phyloP scores from a whole-genome alignment of 495 filamentous ascomycete genomes.

The Hapsidospora chrysogenum region DNA sequence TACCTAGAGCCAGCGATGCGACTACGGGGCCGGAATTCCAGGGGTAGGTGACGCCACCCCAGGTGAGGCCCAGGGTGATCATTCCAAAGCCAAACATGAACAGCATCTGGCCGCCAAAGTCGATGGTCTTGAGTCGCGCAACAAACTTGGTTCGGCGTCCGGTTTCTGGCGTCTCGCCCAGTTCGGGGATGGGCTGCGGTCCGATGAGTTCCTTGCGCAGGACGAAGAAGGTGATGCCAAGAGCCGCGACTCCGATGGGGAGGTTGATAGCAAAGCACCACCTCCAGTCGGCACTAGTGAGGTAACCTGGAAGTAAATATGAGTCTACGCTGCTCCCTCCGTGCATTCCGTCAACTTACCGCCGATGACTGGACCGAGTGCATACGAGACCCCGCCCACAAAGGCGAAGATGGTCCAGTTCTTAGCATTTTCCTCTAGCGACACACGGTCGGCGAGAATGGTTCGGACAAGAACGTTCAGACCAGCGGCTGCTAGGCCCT shows the following conservation, averaged over 20 bases:
- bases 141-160: constrained; percentile 7
- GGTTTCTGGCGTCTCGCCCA: constrained; percentile 7
- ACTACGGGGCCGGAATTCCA: too few species aligned
- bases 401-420: too few species aligned
- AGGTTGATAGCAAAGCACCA: constrained; percentile 44
- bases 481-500: constrained; percentile 37
- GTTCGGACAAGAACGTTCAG: constrained; percentile 34
- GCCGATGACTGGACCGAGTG: too few species aligned
- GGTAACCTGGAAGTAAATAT: too few species aligned
- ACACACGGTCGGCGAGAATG: too few species aligned
- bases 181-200: constrained; percentile 15
- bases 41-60: constrained; percentile 38
- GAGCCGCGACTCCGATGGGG: constrained; percentile 23
- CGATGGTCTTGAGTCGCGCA: constrained; percentile 30
- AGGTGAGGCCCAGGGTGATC: constrained; percentile 38
- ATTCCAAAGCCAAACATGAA: constrained; percentile 44
- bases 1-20: too few species aligned
- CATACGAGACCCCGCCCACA: too few species aligned
- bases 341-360: too few species aligned
- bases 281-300: too few species aligned
- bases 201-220: constrained; percentile 21
- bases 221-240: constrained; percentile 22
- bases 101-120: constrained; percentile 35
- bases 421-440: too few species aligned
- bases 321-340: too few species aligned